A percentile compares a stretch with the other conserved stretches of the same genome.
Evolutionary conservation across 352 stramenopile genomes (phyloP).

Genomic region (Phytophthora gonapodyides): DNA sequence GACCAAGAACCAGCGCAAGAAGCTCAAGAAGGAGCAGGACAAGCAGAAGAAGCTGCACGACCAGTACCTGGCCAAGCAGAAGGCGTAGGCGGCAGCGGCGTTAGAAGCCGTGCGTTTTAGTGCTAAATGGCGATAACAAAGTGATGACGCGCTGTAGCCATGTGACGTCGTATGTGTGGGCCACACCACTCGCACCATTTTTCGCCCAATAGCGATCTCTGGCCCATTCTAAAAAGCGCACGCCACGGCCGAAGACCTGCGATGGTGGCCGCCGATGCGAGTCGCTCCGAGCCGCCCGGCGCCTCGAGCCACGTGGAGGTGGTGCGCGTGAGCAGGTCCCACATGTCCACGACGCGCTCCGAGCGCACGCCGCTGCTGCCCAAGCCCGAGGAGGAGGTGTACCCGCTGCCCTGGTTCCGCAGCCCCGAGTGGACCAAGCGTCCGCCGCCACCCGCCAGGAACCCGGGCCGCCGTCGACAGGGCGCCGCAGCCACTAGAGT

Average conservation of each 20-base stretch:
- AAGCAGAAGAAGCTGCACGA: constrained; percentile 90
- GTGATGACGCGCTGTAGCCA: constrained; percentile 9
- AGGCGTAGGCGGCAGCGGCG: constrained; percentile 4
- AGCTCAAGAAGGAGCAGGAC: constrained; percentile 89
- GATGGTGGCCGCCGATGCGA: constrained; percentile 38
- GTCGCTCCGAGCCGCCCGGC: constrained; percentile 9
- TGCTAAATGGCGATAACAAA: background rate
- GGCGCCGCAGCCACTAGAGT: background rate
- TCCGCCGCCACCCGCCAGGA: constrained; percentile 21
- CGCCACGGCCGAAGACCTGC: too few species aligned
- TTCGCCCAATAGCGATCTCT: too few species aligned
- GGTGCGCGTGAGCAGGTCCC: constrained; percentile 20
- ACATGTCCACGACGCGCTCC: constrained; percentile 34
- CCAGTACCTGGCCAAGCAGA: constrained; percentile 50
- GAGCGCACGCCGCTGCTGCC: constrained; percentile 51
- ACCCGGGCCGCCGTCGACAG: constrained; percentile 4
- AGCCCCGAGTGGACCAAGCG: constrained; percentile 61
- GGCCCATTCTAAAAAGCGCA: too few species aligned
- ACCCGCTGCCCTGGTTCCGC: constrained; percentile 81
- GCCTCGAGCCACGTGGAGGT: constrained; percentile 12
- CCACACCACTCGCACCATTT: too few species aligned
- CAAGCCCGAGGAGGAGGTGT: constrained; percentile 63
- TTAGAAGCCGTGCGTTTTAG: too few species aligned
- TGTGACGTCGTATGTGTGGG: background rate
- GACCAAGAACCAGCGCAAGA: constrained; percentile 86